Evolutionary conservation across 2,329 filamentous ascomycete genomes (phyloP).

Genomic region (Huntiella savannae): DNA sequence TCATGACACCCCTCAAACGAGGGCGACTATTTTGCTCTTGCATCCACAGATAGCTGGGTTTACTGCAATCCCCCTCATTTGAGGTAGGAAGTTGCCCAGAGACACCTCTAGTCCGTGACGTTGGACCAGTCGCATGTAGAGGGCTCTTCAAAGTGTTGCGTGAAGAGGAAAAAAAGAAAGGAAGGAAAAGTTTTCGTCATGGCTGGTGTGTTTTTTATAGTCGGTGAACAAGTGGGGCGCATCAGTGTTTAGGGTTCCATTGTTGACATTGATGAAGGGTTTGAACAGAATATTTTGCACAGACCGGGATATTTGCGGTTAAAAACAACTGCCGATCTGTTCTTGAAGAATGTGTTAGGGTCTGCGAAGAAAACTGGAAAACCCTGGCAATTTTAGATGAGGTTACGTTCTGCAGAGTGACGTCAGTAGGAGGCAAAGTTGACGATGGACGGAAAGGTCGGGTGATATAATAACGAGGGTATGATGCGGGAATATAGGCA

Average conservation of each 20-base stretch:
- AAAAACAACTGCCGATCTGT: not conserved
- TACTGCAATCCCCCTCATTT: slow-evolving; percentile 4
- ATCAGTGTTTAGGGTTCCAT: not conserved
- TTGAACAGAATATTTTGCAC: no score
- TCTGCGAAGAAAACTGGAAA: not conserved
- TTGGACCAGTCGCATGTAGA: not conserved
- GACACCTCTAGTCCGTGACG: slow-evolving; percentile 6
- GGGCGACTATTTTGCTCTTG: slow-evolving; percentile 21
- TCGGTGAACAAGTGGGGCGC: not conserved
- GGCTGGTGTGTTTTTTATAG: slow-evolving; percentile 6
- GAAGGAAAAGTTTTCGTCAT: slow-evolving; percentile 9
- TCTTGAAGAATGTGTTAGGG: not conserved
- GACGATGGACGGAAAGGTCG: no score
- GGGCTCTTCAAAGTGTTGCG: slow-evolving; percentile 17
- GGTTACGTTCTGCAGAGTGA: not conserved
- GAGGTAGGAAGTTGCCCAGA: slow-evolving; percentile 8
- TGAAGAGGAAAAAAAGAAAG: slow-evolving; percentile 15
- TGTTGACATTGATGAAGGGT: not conserved
- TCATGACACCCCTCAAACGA: slow-evolving; percentile 26
- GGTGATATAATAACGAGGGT: no score
- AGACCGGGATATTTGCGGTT: no score
- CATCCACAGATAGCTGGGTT: slow-evolving; percentile 14
- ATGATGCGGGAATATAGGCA: no score
- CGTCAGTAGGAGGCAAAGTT: not conserved
- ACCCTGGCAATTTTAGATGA: not conserved